phyloP scores from a whole-genome alignment of 352 stramenopile genomes.

The Pythium coloratum region DNA sequence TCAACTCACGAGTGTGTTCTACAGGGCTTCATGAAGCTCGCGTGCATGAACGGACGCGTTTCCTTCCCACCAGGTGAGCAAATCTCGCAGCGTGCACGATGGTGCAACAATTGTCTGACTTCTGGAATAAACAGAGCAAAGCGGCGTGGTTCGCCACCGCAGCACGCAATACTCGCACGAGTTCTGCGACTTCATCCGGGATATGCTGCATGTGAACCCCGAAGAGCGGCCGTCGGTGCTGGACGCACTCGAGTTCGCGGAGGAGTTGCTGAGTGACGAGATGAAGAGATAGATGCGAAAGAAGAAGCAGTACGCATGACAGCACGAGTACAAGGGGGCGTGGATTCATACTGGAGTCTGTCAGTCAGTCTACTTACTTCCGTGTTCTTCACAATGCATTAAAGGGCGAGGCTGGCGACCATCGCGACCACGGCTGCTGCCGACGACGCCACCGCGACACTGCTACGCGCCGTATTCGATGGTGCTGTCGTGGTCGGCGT shows the following conservation, averaged over 20 bases:
- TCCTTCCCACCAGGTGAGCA: slow-evolving; percentile 65
- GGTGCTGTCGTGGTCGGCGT: background rate
- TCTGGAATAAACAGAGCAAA: slow-evolving; percentile 42
- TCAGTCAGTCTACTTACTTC: too few relatives aligned
- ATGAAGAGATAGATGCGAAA: slow-evolving; percentile 37
- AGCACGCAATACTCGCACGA: slow-evolving; percentile 70
- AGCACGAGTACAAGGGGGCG: too few relatives aligned
- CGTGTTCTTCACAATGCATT: background rate
- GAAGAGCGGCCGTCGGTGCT: slow-evolving; percentile 77
- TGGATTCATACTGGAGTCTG: too few relatives aligned
- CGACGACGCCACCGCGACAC: background rate
- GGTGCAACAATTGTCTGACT: background rate
- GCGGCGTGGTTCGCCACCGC: slow-evolving; percentile 57
- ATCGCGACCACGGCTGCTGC: background rate
- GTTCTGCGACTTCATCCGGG: slow-evolving; percentile 87
- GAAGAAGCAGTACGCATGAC: too few relatives aligned
- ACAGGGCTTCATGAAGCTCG: slow-evolving; percentile 83
- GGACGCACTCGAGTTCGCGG: slow-evolving; percentile 81
- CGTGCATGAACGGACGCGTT: slow-evolving; percentile 76
- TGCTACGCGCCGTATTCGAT: background rate
- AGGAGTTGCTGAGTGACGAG: slow-evolving; percentile 73
- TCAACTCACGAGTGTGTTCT: background rate
- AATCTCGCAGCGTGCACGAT: background rate
- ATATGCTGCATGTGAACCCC: slow-evolving; percentile 85
- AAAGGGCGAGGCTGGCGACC: background rate